Percentiles rank a stretch among this genome's conserved stretches.
phyloP scores from a whole-genome alignment of 1,139 yeast genomes.

The Yamadazyma sp. region DNA sequence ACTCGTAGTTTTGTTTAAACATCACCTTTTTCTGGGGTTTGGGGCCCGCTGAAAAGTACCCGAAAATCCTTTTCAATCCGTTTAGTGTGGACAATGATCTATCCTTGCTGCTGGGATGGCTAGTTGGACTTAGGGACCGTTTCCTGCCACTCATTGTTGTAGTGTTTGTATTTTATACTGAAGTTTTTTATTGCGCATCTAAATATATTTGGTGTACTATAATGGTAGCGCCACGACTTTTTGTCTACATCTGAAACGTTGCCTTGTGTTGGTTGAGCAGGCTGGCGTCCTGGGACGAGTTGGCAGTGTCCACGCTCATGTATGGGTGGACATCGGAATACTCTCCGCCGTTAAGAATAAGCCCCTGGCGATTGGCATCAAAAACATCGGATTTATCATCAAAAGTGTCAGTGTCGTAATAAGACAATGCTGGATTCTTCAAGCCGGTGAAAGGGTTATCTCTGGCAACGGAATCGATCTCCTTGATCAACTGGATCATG shows the following conservation, averaged over 20 bases:
- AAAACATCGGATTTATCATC: conserved; percentile 30
- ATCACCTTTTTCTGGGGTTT: conserved; percentile 5
- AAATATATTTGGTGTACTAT: background rate
- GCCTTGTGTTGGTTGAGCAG: background rate
- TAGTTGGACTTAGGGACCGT: conserved; percentile 19
- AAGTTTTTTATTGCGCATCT: conserved; percentile 6
- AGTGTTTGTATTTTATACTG: background rate
- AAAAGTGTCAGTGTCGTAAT: conserved; percentile 32
- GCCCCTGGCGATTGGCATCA: conserved; percentile 29
- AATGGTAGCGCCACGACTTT: background rate
- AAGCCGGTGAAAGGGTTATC: conserved; percentile 45
- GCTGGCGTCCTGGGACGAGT: conserved; percentile 3
- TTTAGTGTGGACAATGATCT: conserved; percentile 1
- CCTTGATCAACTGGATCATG: conserved; percentile 54
- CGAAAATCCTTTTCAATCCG: conserved; percentile 9
- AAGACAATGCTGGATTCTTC: conserved; percentile 45
- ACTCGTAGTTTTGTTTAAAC: conserved; percentile 4
- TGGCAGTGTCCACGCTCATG: conserved; percentile 5
- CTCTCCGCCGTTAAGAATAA: conserved; percentile 24
- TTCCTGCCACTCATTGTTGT: conserved; percentile 9
- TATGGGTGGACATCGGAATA: background rate
- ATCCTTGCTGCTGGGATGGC: background rate
- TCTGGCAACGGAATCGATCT: conserved; percentile 44
- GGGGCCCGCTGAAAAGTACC: conserved; percentile 5
- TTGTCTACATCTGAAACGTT: background rate